phyloP scores from a whole-genome alignment of 2,329 filamentous ascomycete genomes.

The Hypoxylon sp. region DNA sequence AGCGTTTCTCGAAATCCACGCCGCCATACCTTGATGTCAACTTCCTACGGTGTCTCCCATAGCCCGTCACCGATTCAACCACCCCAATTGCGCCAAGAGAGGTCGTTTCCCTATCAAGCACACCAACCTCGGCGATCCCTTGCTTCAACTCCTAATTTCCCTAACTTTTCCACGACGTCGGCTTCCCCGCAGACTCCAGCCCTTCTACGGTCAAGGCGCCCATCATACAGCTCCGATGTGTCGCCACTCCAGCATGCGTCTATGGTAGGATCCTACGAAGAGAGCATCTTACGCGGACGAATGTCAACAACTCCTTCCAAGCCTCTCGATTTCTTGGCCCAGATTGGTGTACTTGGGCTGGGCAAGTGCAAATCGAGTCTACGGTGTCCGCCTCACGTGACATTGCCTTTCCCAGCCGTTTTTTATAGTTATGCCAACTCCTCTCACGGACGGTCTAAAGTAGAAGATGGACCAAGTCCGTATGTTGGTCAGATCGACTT shows the following conservation, averaged over 20 bases:
- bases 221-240: slow-evolving; percentile 79
- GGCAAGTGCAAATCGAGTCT: slow-evolving; percentile 89
- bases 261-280: slow-evolving; percentile 98
- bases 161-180: slow-evolving; percentile 57
- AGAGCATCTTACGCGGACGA: slow-evolving; percentile 91
- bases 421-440: slow-evolving; percentile 92
- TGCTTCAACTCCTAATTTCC: slow-evolving; percentile 67
- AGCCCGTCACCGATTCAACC: slow-evolving; percentile 51
- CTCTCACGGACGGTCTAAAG: slow-evolving; percentile 70
- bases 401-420: slow-evolving; percentile 90
- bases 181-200: slow-evolving; percentile 64
- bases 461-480: slow-evolving; percentile 89
- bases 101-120: slow-evolving; percentile 75
- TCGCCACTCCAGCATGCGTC: slow-evolving; percentile 89
- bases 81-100: slow-evolving; percentile 68
- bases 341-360: slow-evolving; percentile 92
- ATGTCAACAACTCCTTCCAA: slow-evolving; percentile 98
- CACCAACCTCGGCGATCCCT: slow-evolving; percentile 84
- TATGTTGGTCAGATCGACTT: slow-evolving; percentile 95
- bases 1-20: slow-evolving; percentile 59
- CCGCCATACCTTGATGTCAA: slow-evolving; percentile 76
- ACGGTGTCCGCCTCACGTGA: slow-evolving; percentile 89
- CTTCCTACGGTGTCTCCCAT: slow-evolving; percentile 58
- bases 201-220: slow-evolving; percentile 68
- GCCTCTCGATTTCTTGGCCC: slow-evolving; percentile 90